These are phyloP conservation scores for Butyriboletus regius DNA, from an alignment of 1,284 basidiomycete species.

Conservation along the genomic window DNA sequence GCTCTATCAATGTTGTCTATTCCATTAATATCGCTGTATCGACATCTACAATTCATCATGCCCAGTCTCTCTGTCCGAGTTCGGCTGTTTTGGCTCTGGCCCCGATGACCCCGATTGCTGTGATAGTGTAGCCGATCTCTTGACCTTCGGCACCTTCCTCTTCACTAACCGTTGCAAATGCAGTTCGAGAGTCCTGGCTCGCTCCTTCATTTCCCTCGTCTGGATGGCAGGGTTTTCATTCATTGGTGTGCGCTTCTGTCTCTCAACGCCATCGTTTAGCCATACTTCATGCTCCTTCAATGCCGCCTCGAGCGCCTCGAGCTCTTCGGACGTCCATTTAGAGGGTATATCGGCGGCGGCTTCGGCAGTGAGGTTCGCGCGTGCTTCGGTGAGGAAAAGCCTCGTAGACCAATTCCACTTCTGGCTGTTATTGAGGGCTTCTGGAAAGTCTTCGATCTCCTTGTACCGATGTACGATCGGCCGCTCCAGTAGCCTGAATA, in stretches of 20 bases:
- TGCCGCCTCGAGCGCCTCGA: conserved; percentile 65
- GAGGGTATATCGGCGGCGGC: conserved; percentile 52
- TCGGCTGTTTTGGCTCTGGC: conserved; percentile 17
- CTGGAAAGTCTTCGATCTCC: conserved; percentile 73
- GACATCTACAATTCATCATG: conserved; percentile 30
- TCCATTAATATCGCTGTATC: background rate
- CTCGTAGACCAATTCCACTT: conserved; percentile 76
- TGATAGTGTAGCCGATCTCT: conserved; percentile 32
- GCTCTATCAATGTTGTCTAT: conserved; percentile 10
- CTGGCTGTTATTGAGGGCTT: conserved; percentile 67
- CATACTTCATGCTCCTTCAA: conserved; percentile 74
- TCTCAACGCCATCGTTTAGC: conserved; percentile 71
- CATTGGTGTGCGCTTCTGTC: conserved; percentile 65
- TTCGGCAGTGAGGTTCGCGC: conserved; percentile 61
- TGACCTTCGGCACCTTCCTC: conserved; percentile 57
- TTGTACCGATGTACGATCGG: conserved; percentile 80
- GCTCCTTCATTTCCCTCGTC: conserved; percentile 73
- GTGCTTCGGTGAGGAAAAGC: conserved; percentile 75
- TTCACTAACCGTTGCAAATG: conserved; percentile 62
- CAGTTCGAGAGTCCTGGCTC: conserved; percentile 71
- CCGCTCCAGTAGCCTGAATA: conserved; percentile 62
- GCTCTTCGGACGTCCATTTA: conserved; percentile 76
- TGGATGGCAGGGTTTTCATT: conserved; percentile 77
- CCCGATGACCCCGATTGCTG: conserved; percentile 12
- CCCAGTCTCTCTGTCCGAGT: conserved; percentile 13